Percentiles rank a stretch among this genome's conserved stretches.
phyloP scores from a whole-genome alignment of 768 basidiomycete genomes.

The Amanita phalloides region DNA sequence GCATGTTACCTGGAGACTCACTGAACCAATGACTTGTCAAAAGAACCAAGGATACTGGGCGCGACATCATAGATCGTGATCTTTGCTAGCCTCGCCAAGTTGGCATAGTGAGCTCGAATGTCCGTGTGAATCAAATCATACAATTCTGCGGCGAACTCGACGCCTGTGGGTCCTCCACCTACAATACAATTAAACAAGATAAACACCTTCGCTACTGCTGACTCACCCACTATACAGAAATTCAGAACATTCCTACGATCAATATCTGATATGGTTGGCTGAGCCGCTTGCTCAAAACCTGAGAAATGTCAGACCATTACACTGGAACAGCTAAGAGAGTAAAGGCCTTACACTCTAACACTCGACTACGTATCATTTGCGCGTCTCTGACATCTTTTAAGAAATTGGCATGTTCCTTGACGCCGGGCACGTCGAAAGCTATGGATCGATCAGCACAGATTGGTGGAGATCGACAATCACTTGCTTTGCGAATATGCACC shows the following conservation, averaged over 20 bases:
- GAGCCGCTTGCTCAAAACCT: constrained; percentile 83
- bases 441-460: constrained; percentile 3
- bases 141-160: constrained; percentile 78
- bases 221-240: constrained; percentile 77
- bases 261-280: constrained; percentile 64
- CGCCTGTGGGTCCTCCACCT: constrained; percentile 74
- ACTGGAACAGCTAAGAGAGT: not conserved
- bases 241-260: constrained; percentile 70
- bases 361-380: constrained; percentile 54
- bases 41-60: constrained; percentile 60
- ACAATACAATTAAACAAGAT: constrained; percentile 1
- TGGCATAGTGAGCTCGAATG: constrained; percentile 48
- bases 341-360: constrained; percentile 52
- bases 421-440: constrained; percentile 67
- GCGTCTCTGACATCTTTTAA: constrained; percentile 75
- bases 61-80: constrained; percentile 83
- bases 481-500: constrained; percentile 81
- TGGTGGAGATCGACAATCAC: constrained; percentile 10
- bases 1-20: constrained; percentile 17
- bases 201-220: not conserved
- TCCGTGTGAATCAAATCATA: constrained; percentile 70
- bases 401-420: constrained; percentile 76
- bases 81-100: constrained; percentile 48
- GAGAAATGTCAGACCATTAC: not conserved
- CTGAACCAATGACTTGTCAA: constrained; percentile 58